Evolutionary conservation across 2,329 filamentous ascomycete genomes (phyloP).

Genomic region (Raffaelea deltoideospora): DNA sequence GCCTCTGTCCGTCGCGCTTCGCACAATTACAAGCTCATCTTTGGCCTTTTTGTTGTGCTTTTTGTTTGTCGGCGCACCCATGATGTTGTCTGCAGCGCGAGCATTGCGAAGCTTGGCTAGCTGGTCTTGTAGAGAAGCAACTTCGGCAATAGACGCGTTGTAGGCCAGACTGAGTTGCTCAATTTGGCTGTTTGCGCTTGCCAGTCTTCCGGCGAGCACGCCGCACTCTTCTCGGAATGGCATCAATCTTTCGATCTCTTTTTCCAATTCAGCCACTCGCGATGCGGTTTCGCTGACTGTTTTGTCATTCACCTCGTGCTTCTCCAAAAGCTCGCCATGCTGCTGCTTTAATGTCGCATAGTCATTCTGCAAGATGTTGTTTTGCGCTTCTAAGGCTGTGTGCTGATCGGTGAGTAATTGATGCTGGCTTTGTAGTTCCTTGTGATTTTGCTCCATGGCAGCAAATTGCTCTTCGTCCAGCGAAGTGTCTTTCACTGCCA

Average conservation of each 20-base stretch:
- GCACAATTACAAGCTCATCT: constrained; percentile 9
- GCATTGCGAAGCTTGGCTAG: constrained; percentile 6
- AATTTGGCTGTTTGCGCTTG: not conserved
- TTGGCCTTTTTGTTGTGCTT: constrained; percentile 4
- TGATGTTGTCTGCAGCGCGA: not conserved
- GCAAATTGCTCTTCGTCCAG: constrained; percentile 2
- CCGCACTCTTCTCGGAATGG: not conserved
- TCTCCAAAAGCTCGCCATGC: not conserved
- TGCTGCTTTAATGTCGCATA: too few species aligned
- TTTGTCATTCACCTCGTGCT: too few species aligned
- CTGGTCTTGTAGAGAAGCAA: constrained; percentile 6
- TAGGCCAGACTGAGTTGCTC: constrained; percentile 2
- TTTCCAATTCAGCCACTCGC: not conserved
- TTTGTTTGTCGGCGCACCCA: not conserved
- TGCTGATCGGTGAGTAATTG: not conserved
- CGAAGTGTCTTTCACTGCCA: not conserved
- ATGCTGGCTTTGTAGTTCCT: not conserved
- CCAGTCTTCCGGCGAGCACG: not conserved
- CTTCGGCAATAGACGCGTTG: constrained; percentile 3
- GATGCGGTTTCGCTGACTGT: too few species aligned
- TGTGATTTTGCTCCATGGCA: constrained; percentile 1
- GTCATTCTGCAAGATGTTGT: too few species aligned
- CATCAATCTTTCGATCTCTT: not conserved
- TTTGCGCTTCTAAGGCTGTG: not conserved
- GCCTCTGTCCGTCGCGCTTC: constrained; percentile 7